Evolutionary conservation across 2,329 filamentous ascomycete genomes (phyloP).

Genomic region (Hansfordia pulvinata): DNA sequence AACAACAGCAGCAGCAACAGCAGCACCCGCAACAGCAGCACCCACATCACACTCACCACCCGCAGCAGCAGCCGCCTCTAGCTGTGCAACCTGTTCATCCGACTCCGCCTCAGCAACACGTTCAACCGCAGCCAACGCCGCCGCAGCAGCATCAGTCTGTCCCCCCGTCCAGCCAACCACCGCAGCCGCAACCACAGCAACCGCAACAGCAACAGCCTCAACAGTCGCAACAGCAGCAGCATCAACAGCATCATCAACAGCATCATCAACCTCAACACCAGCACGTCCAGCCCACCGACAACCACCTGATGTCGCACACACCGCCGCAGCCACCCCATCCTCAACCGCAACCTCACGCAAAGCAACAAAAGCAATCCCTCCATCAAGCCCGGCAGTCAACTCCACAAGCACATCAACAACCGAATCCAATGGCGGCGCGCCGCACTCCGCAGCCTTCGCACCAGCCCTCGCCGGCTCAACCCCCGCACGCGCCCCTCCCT

Average conservation of each 20-base stretch:
- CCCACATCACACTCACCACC: conserved; percentile 15
- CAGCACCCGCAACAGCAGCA: conserved; percentile 15
- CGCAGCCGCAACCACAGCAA: too few relatives aligned
- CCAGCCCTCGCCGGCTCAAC: conserved; percentile 10
- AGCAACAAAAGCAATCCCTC: too few relatives aligned
- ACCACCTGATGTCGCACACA: conserved; percentile 16
- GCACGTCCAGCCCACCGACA: conserved; percentile 15
- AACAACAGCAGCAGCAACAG: conserved; percentile 14
- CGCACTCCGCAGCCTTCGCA: conserved; percentile 10
- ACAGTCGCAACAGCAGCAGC: too few relatives aligned
- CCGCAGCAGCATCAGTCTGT: conserved; percentile 6
- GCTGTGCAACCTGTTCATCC: conserved; percentile 13
- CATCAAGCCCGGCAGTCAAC: conserved; percentile 2
- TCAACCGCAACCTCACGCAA: conserved; percentile 6
- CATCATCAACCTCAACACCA: conserved; percentile 14
- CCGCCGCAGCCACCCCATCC: conserved; percentile 13
- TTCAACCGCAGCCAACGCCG: conserved; percentile 6
- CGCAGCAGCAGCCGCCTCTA: conserved; percentile 10
- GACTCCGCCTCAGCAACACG: conserved; percentile 4
- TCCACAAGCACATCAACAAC: conserved; percentile 3
- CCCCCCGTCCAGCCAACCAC: conserved; percentile 11
- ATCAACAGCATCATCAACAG: conserved; percentile 2
- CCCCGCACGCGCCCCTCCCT: conserved; percentile 8
- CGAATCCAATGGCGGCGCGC: conserved; percentile 9
- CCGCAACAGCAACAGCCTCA: too few relatives aligned